Evolutionary conservation across 2,329 filamentous ascomycete species (phyloP), one percentile per base, ranked within the genome.

Genomic region (Penicillium sp.): DNA sequence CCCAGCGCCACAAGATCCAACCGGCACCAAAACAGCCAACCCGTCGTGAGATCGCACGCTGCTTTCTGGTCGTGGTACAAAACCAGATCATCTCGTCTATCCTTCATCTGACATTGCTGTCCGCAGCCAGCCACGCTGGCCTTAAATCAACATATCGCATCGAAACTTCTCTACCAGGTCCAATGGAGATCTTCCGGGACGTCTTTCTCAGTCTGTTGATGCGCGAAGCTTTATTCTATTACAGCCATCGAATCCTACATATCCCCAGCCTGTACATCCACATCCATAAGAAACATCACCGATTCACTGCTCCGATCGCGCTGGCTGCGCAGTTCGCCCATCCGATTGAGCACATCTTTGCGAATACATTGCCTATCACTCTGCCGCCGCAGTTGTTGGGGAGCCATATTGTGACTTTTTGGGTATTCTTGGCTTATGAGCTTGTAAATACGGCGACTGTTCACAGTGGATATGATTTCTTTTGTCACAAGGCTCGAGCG

Each of bases 381-480:
- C 66, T 84, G 33, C 82, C 82, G 9, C 78, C 81, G 3, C 59
- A 79, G 59, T 47, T 82, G 1, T 62, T 84, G 15, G 58, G 69
- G 4, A 70, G 77, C 2, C 82, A 85, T 58, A 69, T 84, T 5
- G 40, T 85, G n/a, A 82, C 81, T 0, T 75, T 81, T 64, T 83
- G 80, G 79, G 60, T 68, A 1, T 85, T 82, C 59, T 59, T 83
- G 43, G 76, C 73, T 0, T 75, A 72, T 15, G 78, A 80, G 69
- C 72, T 85, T 5, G 56, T 81, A 2, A 79, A 84, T 67, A 84
- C 83, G 44, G 72, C 76, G 4, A 81, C 78, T 0, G 82, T 84
- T 53, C 82, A 85, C 67, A 83, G 81, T 58, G 84, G 83, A 7
- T 85, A 82, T 65, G 81, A 84, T 50, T 84, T 84, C 61, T 76